Evolutionary conservation across 495 filamentous ascomycete species (phyloP), one percentile per base, ranked within the genome.

Genomic region (Apiosordaria backusii): DNA sequence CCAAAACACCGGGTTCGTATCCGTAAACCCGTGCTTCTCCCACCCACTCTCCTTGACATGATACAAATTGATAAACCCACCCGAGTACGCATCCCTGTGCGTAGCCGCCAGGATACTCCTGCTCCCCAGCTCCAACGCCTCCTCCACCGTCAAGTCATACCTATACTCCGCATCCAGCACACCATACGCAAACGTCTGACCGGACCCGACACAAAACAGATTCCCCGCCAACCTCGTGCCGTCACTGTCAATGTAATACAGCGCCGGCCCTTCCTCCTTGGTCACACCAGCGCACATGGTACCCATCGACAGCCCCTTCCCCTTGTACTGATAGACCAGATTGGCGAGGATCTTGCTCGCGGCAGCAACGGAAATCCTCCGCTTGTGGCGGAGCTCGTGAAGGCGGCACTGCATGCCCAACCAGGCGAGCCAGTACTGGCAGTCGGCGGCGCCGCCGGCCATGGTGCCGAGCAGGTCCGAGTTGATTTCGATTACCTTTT

Each of bases 261-360:
- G 88, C 45, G 95, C 95, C 21, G 95, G 94, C 1, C 95, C 95
- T 84, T 99, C 95, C 79, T 92, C 90, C 60, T 92, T 89, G 61
- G 95, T 99, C 60, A 99, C 96, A 71, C 95, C 95, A 67, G 94
- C 92, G 81, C 94, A 94, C 95, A 99, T 99, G 65, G 95, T 99
- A 64, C 95, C 95, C 95, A 99, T 98, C 72, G 90, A 93, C 71
- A 99, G 80, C 27, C 95, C 95, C 88, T 93, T 94, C 72, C 93
- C 93, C 82, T 99, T 99, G 86, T 99, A 99, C 65, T 87, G 86
- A 84, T 98, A 99, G 71, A 97, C 92, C 69, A 99, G 86, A 82
- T 99, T 99, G 74, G 95, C 90, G 61, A 99, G 91, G 74, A 99
- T 98, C 86, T 99, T 99, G 67, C 91, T 96, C 55, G 95, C 95